A percentile compares a stretch with the other conserved stretches of the same genome.
phyloP scores from a whole-genome alignment of 1,139 yeast species.

The Diutina pseudorugosa region DNA sequence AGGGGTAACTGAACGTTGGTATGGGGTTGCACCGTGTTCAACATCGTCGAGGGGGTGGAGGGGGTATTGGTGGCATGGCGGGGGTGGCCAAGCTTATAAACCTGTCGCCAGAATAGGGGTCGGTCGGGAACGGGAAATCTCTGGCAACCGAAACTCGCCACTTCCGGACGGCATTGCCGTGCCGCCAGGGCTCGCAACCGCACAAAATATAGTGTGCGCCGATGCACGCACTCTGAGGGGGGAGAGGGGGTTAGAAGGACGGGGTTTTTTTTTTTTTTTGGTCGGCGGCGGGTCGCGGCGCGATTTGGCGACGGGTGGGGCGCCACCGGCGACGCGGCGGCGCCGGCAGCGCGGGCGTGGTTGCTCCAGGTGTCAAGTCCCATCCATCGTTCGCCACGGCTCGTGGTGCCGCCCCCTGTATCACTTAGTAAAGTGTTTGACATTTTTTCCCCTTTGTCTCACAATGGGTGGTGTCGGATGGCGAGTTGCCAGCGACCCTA shows the following conservation, averaged over 20 bases:
- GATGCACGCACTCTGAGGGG: not conserved
- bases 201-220: not conserved
- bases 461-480: too few relatives aligned
- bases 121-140: not conserved
- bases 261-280: too few relatives aligned
- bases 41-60: not conserved
- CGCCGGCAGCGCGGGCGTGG: too few relatives aligned
- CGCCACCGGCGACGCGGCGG: too few relatives aligned
- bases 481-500: too few relatives aligned
- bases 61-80: not conserved
- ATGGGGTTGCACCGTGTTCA: not conserved
- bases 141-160: not conserved
- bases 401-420: too few relatives aligned
- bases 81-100: not conserved
- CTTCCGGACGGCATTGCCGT: not conserved
- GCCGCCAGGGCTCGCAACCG: not conserved
- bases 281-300: too few relatives aligned
- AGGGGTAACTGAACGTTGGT: constrained; percentile 13
- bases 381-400: too few relatives aligned
- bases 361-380: too few relatives aligned
- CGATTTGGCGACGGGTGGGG: too few relatives aligned
- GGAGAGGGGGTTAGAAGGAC: not conserved
- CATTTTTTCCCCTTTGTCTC: too few relatives aligned
- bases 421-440: too few relatives aligned
- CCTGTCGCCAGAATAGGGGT: not conserved